Evolutionary conservation across 192 early-diverging fungal genomes (phyloP).

Genomic region (Coemansia sp.): DNA sequence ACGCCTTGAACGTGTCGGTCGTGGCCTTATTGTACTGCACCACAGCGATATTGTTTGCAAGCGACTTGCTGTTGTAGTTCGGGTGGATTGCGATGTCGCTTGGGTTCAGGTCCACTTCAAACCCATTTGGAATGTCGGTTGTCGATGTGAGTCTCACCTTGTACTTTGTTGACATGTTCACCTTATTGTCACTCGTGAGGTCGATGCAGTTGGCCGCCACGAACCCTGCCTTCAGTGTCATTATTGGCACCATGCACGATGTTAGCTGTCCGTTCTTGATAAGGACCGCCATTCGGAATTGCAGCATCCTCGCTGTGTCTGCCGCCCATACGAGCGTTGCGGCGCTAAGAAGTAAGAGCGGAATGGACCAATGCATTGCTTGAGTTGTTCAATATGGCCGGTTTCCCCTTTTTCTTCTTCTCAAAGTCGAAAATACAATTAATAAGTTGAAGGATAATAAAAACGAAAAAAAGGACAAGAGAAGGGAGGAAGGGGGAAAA

Average conservation of each 20-base stretch:
- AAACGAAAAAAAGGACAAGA: too few relatives aligned
- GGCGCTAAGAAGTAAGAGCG: neutral
- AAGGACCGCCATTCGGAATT: neutral
- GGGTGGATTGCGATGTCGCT: constrained; percentile 13
- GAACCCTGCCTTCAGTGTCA: constrained; percentile 26
- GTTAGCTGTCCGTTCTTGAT: constrained; percentile 37
- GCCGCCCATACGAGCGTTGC: neutral
- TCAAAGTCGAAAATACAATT: too few relatives aligned
- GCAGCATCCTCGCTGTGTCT: neutral
- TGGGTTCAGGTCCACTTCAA: neutral
- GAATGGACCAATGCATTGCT: neutral
- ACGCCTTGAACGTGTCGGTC: neutral
- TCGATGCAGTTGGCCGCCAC: constrained; percentile 42
- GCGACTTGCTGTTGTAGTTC: constrained; percentile 14
- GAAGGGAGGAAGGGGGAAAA: too few relatives aligned
- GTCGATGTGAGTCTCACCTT: constrained; percentile 16
- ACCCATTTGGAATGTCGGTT: neutral
- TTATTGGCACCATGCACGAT: constrained; percentile 43
- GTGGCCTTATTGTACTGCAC: constrained; percentile 1
- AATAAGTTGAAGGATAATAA: too few relatives aligned
- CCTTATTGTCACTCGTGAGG: constrained; percentile 1
- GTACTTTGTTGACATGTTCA: constrained; percentile 16
- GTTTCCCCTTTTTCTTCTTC: too few relatives aligned
- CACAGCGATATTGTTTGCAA: constrained; percentile 29
- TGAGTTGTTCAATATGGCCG: too few relatives aligned